Base-by-base conservation (phyloP, 768 basidiomycete species). In the Hygrophorus russula region DNA sequence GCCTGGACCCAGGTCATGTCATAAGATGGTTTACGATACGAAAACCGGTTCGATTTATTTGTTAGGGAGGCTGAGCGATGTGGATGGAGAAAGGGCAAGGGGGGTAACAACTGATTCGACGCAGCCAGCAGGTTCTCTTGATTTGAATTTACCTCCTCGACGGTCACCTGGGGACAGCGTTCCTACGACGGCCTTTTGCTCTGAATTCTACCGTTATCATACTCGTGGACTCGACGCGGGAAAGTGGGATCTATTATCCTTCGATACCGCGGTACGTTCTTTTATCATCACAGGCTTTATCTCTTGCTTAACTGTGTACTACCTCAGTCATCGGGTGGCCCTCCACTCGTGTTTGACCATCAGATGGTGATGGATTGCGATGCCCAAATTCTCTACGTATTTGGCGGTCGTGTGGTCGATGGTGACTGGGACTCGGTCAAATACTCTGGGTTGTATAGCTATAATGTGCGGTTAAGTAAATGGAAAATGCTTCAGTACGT, bases 1-100 rank as follows among this genome's bases (percentile, higher is more conserved):
- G 0, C 86, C 86, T 7, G 71, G 74, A 1, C 69, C 82, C 3
- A 67, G 86, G 20, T 78, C 78, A 7, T 88, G 86, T 53, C 87
- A 88, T 53, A 85, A 82, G 62, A 86, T 87, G 80, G 77, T 74
- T 13, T 87, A 84, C 52, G 83, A 88, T 51, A 62, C 66, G n/a
- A 73, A 70, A 57, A 78, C 76, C 0, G 82, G 80, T 1, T 68
- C 66, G 45, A 79, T 89, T 14, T 89, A 84, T 56, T 54, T 88
- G 1, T 59, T 88, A n/a, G 86, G 86, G 11, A 64, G 80, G 51
- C 58, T 86, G 40, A 69, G 68, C 11, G 82, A 84, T 46, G 62
- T 60, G 19, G 80, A 82, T 49, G 60, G 64, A 28, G 49, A 58
- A 37, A 49, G 57, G 29, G 53, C 57, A 28, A 28, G 9, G 27